Conservation (phyloP, 2,329 filamentous ascomycete species). For the Fonsecaea erecta region DNA sequence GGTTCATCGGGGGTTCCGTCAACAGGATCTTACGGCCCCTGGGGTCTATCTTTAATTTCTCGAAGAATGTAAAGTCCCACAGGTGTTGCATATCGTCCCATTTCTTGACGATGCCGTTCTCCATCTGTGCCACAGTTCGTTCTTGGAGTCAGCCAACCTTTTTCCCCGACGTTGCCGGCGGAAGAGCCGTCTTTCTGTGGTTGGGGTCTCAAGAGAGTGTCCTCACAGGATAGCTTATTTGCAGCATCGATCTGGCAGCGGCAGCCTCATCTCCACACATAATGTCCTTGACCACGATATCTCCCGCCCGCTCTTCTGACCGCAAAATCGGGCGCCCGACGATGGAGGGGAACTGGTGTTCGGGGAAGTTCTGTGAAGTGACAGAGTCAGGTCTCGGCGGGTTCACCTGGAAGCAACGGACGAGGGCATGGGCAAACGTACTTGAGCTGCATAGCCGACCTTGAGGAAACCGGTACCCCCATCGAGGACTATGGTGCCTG, state of each 20-base stretch:
- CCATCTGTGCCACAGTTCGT: constrained; percentile 67
- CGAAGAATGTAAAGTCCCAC: constrained; percentile 98
- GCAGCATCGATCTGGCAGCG: constrained; percentile 92
- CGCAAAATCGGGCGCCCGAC: constrained; percentile 96
- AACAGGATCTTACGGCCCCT: constrained; percentile 94
- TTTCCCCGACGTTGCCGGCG: constrained; percentile 1
- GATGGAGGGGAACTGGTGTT: constrained; percentile 97
- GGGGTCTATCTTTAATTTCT: constrained; percentile 94
- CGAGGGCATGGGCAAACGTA: constrained; percentile 46
- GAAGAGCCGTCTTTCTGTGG: neutral
- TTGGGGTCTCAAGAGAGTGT: neutral
- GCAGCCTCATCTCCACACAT: constrained; percentile 99
- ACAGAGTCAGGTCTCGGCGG: constrained; percentile 26
- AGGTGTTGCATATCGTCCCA: constrained; percentile 99
- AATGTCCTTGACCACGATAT: constrained; percentile 88
- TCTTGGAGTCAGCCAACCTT: constrained; percentile 17
- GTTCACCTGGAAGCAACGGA: neutral
- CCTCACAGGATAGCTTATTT: constrained; percentile 89
- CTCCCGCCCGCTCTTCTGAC: constrained; percentile 83
- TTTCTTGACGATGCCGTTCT: constrained; percentile 98
- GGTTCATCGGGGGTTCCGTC: constrained; percentile 97
- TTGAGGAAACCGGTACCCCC: constrained; percentile 99
- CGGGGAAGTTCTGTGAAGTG: constrained; percentile 84
- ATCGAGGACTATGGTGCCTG: constrained; percentile 77
- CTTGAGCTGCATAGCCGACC: constrained; percentile 94